phyloP scores from a whole-genome alignment of 2,329 filamentous ascomycete genomes.

The Pseudogymnoascus sp. region DNA sequence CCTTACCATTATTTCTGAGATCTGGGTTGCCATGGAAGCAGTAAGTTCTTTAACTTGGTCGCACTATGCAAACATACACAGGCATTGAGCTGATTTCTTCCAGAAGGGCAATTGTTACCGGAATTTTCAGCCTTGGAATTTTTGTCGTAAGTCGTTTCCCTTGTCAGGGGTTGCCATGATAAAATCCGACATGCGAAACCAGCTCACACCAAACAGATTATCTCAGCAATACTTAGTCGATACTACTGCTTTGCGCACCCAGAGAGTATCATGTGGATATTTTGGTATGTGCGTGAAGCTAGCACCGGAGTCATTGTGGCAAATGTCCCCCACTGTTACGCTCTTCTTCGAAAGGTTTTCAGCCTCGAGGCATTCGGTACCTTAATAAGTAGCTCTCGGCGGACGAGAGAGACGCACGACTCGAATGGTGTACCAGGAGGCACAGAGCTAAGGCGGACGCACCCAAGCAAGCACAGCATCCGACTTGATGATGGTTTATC shows the following conservation, averaged over 20 bases:
- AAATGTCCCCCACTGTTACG: slow-evolving; percentile 47
- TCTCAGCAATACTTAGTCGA: slow-evolving; percentile 43
- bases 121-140: slow-evolving; percentile 38
- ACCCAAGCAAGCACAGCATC: background rate
- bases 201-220: slow-evolving; percentile 32
- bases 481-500: background rate
- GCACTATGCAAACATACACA: slow-evolving; percentile 34
- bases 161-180: background rate
- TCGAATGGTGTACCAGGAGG: background rate
- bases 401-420: background rate
- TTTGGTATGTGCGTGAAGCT: slow-evolving; percentile 49
- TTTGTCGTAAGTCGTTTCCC: slow-evolving; percentile 36
- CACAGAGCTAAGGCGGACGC: background rate
- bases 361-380: slow-evolving; percentile 21
- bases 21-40: slow-evolving; percentile 16
- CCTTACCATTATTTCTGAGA: slow-evolving; percentile 39
- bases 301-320: slow-evolving; percentile 45
- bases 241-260: slow-evolving; percentile 35
- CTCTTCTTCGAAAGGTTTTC: slow-evolving; percentile 39
- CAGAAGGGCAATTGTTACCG: slow-evolving; percentile 45
- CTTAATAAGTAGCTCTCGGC: background rate
- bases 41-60: slow-evolving; percentile 15
- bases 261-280: slow-evolving; percentile 28
- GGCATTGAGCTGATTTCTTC: slow-evolving; percentile 30
- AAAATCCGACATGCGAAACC: background rate